These are phyloP conservation scores for Pleurotus eryngii DNA, from an alignment of 768 basidiomycete genomes.

Conservation along the genomic window DNA sequence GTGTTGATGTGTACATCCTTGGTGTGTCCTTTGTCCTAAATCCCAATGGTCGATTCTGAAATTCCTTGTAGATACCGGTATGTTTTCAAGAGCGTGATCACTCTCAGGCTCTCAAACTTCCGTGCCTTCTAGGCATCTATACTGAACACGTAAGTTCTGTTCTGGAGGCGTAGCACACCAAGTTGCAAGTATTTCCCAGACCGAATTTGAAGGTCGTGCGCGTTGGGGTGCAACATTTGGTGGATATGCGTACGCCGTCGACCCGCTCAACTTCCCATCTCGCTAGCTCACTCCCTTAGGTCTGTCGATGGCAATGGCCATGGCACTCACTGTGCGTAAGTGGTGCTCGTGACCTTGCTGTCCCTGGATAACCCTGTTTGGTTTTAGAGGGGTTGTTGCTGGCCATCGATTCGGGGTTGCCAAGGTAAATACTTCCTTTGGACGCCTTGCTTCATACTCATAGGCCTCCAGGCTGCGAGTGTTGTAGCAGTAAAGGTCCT, in stretches of 20 bases:
- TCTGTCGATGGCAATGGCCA: slow-evolving; percentile 36
- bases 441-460: too few species aligned
- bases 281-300: too few species aligned
- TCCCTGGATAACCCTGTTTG: not conserved
- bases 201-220: slow-evolving; percentile 39
- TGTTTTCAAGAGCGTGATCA: not conserved
- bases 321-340: slow-evolving; percentile 37
- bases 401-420: slow-evolving; percentile 33
- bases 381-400: slow-evolving; percentile 29
- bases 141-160: slow-evolving; percentile 17
- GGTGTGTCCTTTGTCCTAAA: slow-evolving; percentile 20
- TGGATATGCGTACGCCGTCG: slow-evolving; percentile 11
- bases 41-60: not conserved
- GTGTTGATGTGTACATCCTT: slow-evolving; percentile 35
- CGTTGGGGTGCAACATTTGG: slow-evolving; percentile 36
- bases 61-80: slow-evolving; percentile 22
- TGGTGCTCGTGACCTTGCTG: not conserved
- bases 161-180: not conserved
- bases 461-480: slow-evolving; percentile 12
- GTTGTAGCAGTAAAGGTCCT: slow-evolving; percentile 42
- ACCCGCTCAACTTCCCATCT: too few species aligned
- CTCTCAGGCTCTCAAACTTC: not conserved
- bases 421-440: slow-evolving; percentile 10
- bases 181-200: slow-evolving; percentile 14
- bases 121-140: slow-evolving; percentile 15